phyloP scores from a whole-genome alignment of 495 filamentous ascomycete species.

The Saxophila tyrrhenica region DNA sequence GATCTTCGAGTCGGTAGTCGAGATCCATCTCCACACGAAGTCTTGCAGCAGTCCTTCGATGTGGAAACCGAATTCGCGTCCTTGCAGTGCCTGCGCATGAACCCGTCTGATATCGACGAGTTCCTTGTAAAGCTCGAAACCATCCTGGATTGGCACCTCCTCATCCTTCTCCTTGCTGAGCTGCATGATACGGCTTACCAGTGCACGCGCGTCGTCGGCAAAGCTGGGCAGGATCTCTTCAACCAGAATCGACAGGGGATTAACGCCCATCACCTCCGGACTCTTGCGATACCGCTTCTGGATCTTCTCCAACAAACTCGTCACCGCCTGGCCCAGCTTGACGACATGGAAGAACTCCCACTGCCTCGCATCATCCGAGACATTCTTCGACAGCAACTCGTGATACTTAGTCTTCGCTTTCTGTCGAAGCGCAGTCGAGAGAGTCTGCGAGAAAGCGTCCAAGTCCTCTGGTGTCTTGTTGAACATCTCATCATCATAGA shows the following conservation, averaged over 20 bases:
- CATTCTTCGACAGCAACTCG: conserved; percentile 54
- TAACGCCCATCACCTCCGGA: conserved; percentile 82
- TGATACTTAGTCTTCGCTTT: conserved; percentile 67
- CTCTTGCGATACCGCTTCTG: conserved; percentile 85
- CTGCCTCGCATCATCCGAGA: conserved; percentile 61
- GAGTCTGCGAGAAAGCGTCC: conserved; percentile 53
- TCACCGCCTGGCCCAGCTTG: conserved; percentile 72
- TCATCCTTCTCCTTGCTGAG: conserved; percentile 52
- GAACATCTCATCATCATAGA: conserved; percentile 68
- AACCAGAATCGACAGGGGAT: conserved; percentile 69
- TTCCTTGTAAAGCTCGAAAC: conserved; percentile 85
- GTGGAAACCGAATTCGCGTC: conserved; percentile 61
- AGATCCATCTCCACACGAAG: conserved; percentile 95
- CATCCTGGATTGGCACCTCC: conserved; percentile 78
- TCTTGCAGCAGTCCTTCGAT: conserved; percentile 76
- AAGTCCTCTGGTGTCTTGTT: conserved; percentile 54
- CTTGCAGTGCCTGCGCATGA: conserved; percentile 58
- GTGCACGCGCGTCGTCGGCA: conserved; percentile 71
- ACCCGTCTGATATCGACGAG: conserved; percentile 72
- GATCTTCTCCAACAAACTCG: conserved; percentile 70
- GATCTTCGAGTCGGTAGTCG: conserved; percentile 64
- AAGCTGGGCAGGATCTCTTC: conserved; percentile 79
- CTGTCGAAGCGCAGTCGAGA: conserved; percentile 59
- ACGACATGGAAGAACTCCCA: conserved; percentile 85
- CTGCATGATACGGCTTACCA: conserved; percentile 69